A percentile compares a stretch with the other conserved stretches of the same genome.
Conservation (phyloP, 2,329 filamentous ascomycete genomes). For the Fusarium pininemorale region DNA sequence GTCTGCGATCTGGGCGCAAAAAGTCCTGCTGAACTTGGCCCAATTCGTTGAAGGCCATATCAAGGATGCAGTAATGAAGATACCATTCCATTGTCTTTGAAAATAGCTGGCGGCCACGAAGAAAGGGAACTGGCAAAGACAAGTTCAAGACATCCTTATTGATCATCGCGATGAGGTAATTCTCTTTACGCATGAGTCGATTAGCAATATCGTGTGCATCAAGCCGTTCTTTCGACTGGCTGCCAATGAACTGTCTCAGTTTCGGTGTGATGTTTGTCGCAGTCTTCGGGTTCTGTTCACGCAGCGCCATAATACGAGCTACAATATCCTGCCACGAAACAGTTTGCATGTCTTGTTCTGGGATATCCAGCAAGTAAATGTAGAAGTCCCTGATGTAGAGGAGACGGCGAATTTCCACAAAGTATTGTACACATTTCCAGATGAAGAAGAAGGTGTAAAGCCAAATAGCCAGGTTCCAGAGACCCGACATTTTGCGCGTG, state of each 20-base stretch:
- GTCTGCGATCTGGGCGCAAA: slow-evolving; percentile 82
- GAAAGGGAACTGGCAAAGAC: slow-evolving; percentile 84
- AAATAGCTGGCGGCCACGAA: slow-evolving; percentile 82
- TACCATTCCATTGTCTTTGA: slow-evolving; percentile 94
- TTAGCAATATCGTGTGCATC: slow-evolving; percentile 98
- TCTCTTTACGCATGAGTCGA: slow-evolving; percentile 93
- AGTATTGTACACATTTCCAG: slow-evolving; percentile 78
- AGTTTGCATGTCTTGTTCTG: slow-evolving; percentile 86
- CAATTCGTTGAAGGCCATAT: slow-evolving; percentile 91
- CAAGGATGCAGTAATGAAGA: slow-evolving; percentile 86
- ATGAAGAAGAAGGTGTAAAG: slow-evolving; percentile 87
- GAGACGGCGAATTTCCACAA: slow-evolving; percentile 77
- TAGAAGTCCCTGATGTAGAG: slow-evolving; percentile 87
- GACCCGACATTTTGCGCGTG: slow-evolving; percentile 76
- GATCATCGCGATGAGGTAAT: slow-evolving; percentile 95
- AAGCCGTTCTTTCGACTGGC: slow-evolving; percentile 90
- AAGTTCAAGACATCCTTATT: slow-evolving; percentile 96
- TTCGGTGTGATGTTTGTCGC: slow-evolving; percentile 63
- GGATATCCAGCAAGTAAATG: slow-evolving; percentile 81
- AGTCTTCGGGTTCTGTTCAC: slow-evolving; percentile 88
- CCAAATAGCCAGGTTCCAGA: slow-evolving; percentile 84
- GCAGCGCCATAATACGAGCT: slow-evolving; percentile 81
- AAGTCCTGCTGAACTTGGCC: slow-evolving; percentile 90
- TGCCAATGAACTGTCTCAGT: slow-evolving; percentile 71
- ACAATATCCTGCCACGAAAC: slow-evolving; percentile 95